A percentile compares a stretch with the other conserved stretches of the same genome.
These are phyloP conservation scores for Metschnikowia lochheadii DNA, from an alignment of 805 yeast species.

Conservation along the genomic window DNA sequence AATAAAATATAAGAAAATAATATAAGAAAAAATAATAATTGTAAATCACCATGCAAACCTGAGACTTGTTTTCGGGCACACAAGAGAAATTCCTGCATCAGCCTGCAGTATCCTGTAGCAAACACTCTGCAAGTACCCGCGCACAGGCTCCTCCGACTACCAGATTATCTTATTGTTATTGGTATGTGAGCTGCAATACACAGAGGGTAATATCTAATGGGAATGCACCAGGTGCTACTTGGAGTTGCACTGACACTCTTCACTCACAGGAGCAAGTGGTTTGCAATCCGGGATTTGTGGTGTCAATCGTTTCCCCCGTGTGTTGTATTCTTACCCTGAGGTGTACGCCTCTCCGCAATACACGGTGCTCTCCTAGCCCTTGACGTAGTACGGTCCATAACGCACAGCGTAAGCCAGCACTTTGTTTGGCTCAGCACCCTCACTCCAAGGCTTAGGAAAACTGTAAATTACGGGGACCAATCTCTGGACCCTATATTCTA, in stretches of 20 bases:
- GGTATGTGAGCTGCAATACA: not conserved
- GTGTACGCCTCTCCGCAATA: not conserved
- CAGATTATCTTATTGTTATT: not conserved
- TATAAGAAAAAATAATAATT: not conserved
- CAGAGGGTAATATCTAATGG: not conserved
- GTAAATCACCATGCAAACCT: not conserved
- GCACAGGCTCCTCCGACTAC: not conserved
- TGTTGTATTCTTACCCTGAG: too few relatives aligned
- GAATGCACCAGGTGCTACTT: not conserved
- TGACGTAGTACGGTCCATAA: not conserved
- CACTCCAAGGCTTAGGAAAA: not conserved
- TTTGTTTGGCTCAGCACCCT: not conserved
- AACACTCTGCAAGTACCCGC: not conserved
- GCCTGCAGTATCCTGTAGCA: not conserved
- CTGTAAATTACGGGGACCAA: too few relatives aligned
- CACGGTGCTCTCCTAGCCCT: not conserved
- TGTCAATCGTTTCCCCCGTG: too few relatives aligned
- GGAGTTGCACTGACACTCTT: not conserved
- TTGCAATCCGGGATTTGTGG: too few relatives aligned
- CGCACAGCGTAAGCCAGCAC: not conserved
- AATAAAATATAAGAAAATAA: too few relatives aligned
- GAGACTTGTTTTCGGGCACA: not conserved
- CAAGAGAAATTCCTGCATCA: not conserved
- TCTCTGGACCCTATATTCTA: too few relatives aligned
- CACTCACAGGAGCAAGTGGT: not conserved